These are phyloP conservation scores for Heritiera fomes DNA, from an alignment of 345 rosid genomes.

Conservation along the genomic window DNA sequence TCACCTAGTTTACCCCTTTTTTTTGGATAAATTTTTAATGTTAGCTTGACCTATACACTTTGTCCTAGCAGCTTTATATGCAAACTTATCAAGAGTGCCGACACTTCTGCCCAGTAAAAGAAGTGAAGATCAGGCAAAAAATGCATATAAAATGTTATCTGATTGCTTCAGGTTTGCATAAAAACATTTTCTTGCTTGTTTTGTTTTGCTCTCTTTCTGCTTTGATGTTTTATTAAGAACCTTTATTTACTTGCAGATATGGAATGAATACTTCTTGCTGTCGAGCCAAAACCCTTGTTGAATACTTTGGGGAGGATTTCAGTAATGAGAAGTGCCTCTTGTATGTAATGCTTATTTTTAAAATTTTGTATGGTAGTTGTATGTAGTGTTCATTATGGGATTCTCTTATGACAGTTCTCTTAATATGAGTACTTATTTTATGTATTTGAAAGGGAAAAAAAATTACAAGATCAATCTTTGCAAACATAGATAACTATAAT, in stretches of 20 bases:
- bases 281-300: conserved; percentile 75
- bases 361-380: conserved; percentile 3
- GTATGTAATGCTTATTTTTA: conserved; percentile 41
- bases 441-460: background rate
- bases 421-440: background rate
- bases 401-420: background rate
- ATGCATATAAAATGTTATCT: conserved; percentile 75
- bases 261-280: conserved; percentile 84
- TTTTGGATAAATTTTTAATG: conserved; percentile 3
- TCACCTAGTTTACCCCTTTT: background rate
- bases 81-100: conserved; percentile 66
- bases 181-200: background rate
- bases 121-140: conserved; percentile 67
- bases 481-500: background rate
- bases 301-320: conserved; percentile 84
- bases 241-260: conserved; percentile 51
- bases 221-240: conserved; percentile 5
- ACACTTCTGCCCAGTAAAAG: conserved; percentile 72
- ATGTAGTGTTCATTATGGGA: background rate
- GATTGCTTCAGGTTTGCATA: conserved; percentile 69
- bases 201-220: conserved; percentile 1
- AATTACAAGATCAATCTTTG: background rate
- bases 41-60: conserved; percentile 8
- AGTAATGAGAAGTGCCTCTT: conserved; percentile 53
- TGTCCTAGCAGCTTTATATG: conserved; percentile 60